A percentile compares a stretch with the other conserved stretches of the same genome.
Conservation (phyloP, 2,329 filamentous ascomycete genomes). For the Calonectria leucothoes region DNA sequence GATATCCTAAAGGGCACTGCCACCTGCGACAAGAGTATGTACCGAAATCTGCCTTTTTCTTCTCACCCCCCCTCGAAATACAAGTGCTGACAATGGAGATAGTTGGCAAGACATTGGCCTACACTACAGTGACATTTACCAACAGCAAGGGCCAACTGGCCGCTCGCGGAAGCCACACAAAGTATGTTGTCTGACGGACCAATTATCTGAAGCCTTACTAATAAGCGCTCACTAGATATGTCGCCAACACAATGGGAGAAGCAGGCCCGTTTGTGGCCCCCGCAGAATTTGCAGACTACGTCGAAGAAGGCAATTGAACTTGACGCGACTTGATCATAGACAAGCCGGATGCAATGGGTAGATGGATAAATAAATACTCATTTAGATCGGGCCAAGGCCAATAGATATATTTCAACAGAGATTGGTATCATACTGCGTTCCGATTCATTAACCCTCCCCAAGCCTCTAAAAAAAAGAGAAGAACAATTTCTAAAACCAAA, state of each 20-base stretch:
- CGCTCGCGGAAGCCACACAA: slow-evolving; percentile 74
- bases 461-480: background rate
- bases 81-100: slow-evolving; percentile 19
- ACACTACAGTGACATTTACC: slow-evolving; percentile 68
- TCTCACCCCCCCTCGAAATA: background rate
- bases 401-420: slow-evolving; percentile 29
- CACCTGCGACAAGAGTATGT: slow-evolving; percentile 70
- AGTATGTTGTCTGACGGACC: slow-evolving; percentile 56
- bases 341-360: background rate
- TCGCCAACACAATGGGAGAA: slow-evolving; percentile 51
- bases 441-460: background rate
- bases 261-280: slow-evolving; percentile 53
- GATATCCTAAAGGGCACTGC: slow-evolving; percentile 68
- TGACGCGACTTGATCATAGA: background rate
- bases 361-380: background rate
- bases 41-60: background rate
- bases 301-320: slow-evolving; percentile 40
- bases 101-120: slow-evolving; percentile 75
- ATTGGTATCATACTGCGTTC: slow-evolving; percentile 35
- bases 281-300: slow-evolving; percentile 47
- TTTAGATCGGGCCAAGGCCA: slow-evolving; percentile 14
- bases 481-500: background rate
- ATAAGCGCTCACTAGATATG: slow-evolving; percentile 49
- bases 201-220: background rate
- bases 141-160: slow-evolving; percentile 70